phyloP scores from a whole-genome alignment of 2,329 filamentous ascomycete genomes.

The Penicillium crustosum region DNA sequence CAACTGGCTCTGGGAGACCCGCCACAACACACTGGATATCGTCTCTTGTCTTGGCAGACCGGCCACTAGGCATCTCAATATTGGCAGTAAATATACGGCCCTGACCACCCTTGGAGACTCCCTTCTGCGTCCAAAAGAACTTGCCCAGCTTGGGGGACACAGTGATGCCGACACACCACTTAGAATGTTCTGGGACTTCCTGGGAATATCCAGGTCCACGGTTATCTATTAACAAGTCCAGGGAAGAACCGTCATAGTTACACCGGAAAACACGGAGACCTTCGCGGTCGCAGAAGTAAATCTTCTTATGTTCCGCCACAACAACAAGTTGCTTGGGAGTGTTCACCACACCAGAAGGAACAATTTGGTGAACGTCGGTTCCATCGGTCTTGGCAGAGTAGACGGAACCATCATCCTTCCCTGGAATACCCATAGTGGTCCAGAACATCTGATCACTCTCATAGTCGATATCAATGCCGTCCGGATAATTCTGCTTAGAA shows the following conservation, averaged over 20 bases:
- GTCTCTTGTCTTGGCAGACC: constrained; percentile 34
- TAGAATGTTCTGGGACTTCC: constrained; percentile 16
- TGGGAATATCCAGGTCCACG: neutral
- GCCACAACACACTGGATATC: constrained; percentile 49
- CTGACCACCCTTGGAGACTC: constrained; percentile 50
- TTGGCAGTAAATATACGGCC: constrained; percentile 57
- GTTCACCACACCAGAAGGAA: constrained; percentile 48
- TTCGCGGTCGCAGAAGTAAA: constrained; percentile 50
- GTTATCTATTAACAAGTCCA: constrained; percentile 32
- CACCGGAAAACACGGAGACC: constrained; percentile 39
- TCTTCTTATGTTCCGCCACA: constrained; percentile 14
- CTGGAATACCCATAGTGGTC: constrained; percentile 51
- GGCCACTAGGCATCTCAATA: constrained; percentile 41
- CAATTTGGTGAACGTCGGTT: constrained; percentile 44
- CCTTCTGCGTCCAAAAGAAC: constrained; percentile 64
- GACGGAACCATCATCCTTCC: constrained; percentile 44
- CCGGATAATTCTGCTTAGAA: constrained; percentile 37
- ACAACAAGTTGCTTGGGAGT: constrained; percentile 50
- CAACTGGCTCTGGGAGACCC: constrained; percentile 56
- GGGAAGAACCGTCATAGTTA: constrained; percentile 35
- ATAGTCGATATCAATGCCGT: constrained; percentile 47
- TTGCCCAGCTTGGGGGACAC: constrained; percentile 46
- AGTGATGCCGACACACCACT: constrained; percentile 59
- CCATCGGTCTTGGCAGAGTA: constrained; percentile 51
- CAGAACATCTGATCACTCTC: constrained; percentile 46